Base-by-base conservation (phyloP, 768 basidiomycete species). In the Russula abietina region DNA sequence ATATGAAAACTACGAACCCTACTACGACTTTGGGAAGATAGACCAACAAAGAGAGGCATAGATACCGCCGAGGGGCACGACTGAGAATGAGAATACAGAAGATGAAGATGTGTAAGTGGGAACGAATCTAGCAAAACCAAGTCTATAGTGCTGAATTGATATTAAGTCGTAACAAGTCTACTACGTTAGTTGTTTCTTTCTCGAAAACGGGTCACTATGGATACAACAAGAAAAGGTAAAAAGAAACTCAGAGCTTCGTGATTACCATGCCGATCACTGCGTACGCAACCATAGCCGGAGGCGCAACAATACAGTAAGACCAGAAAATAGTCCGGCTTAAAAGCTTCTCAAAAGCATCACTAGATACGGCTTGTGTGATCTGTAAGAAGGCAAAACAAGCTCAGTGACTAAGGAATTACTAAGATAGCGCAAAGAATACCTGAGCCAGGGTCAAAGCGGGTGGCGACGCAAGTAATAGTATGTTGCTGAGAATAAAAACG, bases 241-340 rank as follows among this genome's bases (percentile, higher is more conserved):
- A 32, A 50, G n/a, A 55, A 39, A 50, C 19, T 66, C 57, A 87
- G n/a, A 83, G 69, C 66, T 81, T 83, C 1, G 85, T 76, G 12
- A 90, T 70, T 55, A 84, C 61, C 48, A 96, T 73, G 1, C 89
- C 93, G 30, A 91, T 70, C 49, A 95, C 80, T 54, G 95, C 89
- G 69, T 86, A 88, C 19, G 78, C 69, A 59, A 93, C 84, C 58
- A 86, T 91, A n/a, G 88, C 79, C 2, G 91, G 89, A 2, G 94
- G 93, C 0, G 94, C 95, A 60, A 94, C 77, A 38, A 93, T 75
- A 68, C 91, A 93, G 71, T 96, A 98, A 2, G 88, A 81, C 92
- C 93, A 94, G 72, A 93, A 93, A 62, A 98, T 91, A 0, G 95
- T 98, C 57, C 91, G 82, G 63, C 86, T 88, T 72, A 97, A 89